These are phyloP conservation scores for Pseudogymnoascus sp. DNA, from an alignment of 2,329 filamentous ascomycete genomes.

Conservation along the genomic window DNA sequence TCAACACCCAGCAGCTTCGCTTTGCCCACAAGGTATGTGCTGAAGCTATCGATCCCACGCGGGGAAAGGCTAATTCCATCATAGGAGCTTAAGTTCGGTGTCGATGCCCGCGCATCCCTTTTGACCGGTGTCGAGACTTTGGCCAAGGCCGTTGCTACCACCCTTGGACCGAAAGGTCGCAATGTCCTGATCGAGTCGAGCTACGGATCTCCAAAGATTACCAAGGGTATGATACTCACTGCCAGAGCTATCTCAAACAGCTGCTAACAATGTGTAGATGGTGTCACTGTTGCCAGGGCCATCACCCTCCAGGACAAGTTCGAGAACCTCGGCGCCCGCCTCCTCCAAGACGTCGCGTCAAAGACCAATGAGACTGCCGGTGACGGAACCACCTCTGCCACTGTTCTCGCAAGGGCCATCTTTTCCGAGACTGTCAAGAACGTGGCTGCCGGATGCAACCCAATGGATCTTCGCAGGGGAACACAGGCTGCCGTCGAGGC, in stretches of 20 bases:
- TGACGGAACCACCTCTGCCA: conserved; percentile 97
- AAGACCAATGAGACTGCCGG: conserved; percentile 99
- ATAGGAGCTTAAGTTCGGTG: conserved; percentile 96
- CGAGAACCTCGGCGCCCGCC: conserved; percentile 94
- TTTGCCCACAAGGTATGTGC: conserved; percentile 88
- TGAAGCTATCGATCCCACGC: not conserved
- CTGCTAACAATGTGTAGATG: conserved; percentile 46
- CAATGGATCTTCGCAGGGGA: conserved; percentile 95
- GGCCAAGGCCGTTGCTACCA: conserved; percentile 91
- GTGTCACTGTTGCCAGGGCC: conserved; percentile 83
- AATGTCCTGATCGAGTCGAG: conserved; percentile 98
- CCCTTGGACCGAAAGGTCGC: conserved; percentile 92
- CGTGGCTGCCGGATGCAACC: conserved; percentile 97
- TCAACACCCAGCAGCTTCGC: conserved; percentile 78
- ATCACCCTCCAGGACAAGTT: conserved; percentile 97
- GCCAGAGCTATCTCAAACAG: not conserved
- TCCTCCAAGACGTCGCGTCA: conserved; percentile 95
- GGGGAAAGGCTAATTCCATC: conserved; percentile 12
- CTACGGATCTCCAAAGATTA: conserved; percentile 99
- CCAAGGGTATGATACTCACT: conserved; percentile 64
- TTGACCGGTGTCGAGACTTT: conserved; percentile 94
- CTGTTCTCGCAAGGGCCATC: conserved; percentile 92
- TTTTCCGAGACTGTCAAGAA: conserved; percentile 99
- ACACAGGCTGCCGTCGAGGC: conserved; percentile 94
- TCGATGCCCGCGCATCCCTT: conserved; percentile 82